Base-by-base conservation (phyloP, 225 moss, liverwort and hornwort genomes). In the Climacium dendroides region DNA sequence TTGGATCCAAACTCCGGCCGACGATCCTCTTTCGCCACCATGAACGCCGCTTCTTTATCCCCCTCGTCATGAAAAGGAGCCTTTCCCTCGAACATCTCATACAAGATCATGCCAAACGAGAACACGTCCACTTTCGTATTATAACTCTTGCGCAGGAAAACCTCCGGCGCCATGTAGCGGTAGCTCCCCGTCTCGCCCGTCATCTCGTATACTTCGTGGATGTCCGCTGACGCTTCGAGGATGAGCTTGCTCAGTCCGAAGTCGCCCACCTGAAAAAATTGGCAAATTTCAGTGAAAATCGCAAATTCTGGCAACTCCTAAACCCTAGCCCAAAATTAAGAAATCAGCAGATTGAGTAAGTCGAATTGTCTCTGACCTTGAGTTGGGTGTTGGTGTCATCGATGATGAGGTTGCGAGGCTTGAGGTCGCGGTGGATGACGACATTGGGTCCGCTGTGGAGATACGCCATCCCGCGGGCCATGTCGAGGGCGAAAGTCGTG, bases 131-230 rank as follows among this genome's bases (percentile, higher is more conserved):
- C 97, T 73, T 93, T 96, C 11, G 88, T 87, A 84, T 97, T 96
- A 67, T 97, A 97, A 23, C 88, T 87, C 83, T 92, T 83, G 79
- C 93, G 95, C 32, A 93, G 90, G 79, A 96, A 97, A 57, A 97
- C 97, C 90, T 97, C 97, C 10, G 96, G 97, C 22, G 97, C 97
- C 96, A 96, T 97, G 88, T 97, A 97, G 41, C 96, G 95, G 92
- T 96, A 97, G 87, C 96, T 97, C 83, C 97, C 97, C 19, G 96
- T 97, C 87, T 97, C 95, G 39, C 97, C 97, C 15, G 96, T 97
- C 87, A 97, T 90, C 91, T 94, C 92, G 90, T 95, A 97, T 34
- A 95, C 93, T 9, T 97, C 97, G 30, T 93, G 93, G 63, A 95
- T 67, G 48, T 89, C 58, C 25, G 18, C 82, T 28, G 91, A 85